Evolutionary conservation across 1,284 basidiomycete species (phyloP), one percentile per base, ranked within the genome.

Genomic region (Garcileccinum viscosum): DNA sequence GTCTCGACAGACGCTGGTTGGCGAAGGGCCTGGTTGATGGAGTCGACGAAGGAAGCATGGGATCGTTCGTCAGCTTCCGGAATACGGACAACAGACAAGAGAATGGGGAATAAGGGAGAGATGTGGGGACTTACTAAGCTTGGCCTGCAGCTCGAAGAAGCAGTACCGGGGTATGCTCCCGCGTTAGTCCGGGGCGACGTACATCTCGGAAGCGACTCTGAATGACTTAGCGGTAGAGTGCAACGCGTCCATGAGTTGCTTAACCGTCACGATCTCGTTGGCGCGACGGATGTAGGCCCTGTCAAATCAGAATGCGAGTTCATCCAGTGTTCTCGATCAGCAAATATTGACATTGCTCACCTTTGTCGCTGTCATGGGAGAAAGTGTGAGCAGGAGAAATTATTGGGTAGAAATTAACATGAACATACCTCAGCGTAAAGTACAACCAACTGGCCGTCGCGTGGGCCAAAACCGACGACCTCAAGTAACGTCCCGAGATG

Each of bases 401-500:
- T 2, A 38, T 4, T 14, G 24, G 14, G 47, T 33, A 22, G 24
- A 9, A 35, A 38, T 4, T 3, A 60, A 1, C 27, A n/a, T 27
- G 2, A 32, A 67, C 67, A 63, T 60, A 76, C 75, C 75, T 75
- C 72, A 15, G 76, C 22, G 64, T 76, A 74, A 59, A 62, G 74
- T 62, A 77, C 71, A 42, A 74, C 38, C 5, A 68, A 70, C 60
- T 78, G 75, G 3, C 73, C 77, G 38, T 73, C 69, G 11, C 70
- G 64, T n/a, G 71, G 69, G 58, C 72, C 69, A 64, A 80, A 80
- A 2, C 77, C 76, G 2, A 67, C 56, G 15, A 71, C 47, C 5
- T 76, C 67, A 9, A 77, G n/a, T 24, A 77, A 15, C 30, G 78
- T 72, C 15, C 68, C 77, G 12, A 78, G 70, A 27, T 67, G 69